Conservation (phyloP, 176 grass and related monocot species). For the Zoysia japonica region DNA sequence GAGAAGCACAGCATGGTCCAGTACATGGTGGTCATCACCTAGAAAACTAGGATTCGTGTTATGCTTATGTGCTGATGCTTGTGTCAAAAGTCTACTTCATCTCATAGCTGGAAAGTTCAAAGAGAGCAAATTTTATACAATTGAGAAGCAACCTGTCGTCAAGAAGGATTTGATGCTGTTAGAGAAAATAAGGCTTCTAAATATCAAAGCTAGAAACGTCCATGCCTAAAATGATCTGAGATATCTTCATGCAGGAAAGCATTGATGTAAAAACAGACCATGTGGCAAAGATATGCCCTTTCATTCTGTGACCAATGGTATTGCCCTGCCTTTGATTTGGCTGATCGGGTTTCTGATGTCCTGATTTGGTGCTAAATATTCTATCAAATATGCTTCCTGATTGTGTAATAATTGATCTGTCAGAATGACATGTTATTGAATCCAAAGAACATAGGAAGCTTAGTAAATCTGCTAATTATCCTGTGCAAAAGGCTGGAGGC, state of each 20-base stretch:
- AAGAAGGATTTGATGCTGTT: conserved; percentile 60
- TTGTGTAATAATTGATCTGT: background rate
- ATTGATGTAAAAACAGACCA: conserved; percentile 11
- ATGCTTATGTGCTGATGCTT: conserved; percentile 45
- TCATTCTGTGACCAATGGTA: conserved; percentile 22
- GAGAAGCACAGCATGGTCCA: conserved; percentile 27
- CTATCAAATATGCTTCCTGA: conserved; percentile 16
- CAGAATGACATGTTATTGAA: conserved; percentile 38
- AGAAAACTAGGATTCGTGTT: conserved; percentile 35
- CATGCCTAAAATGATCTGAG: conserved; percentile 29
- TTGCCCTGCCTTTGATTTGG: conserved; percentile 23
- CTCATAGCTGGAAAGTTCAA: conserved; percentile 42
- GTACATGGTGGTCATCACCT: conserved; percentile 33
- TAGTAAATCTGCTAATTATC: conserved; percentile 29
- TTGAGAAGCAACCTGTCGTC: conserved; percentile 50
- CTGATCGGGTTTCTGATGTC: conserved; percentile 22
- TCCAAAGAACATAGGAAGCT: conserved; percentile 9
- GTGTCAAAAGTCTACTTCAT: conserved; percentile 45
- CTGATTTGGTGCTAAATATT: conserved; percentile 8
- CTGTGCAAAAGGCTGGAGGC: conserved; percentile 38
- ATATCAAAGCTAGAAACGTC: conserved; percentile 69
- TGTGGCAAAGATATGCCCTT: conserved; percentile 21
- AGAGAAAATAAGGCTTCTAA: conserved; percentile 77
- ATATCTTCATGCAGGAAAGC: conserved; percentile 29
- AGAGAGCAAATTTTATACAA: conserved; percentile 23